phyloP scores from a whole-genome alignment of 2,329 filamentous ascomycete genomes.

The Helminthosporium solani region DNA sequence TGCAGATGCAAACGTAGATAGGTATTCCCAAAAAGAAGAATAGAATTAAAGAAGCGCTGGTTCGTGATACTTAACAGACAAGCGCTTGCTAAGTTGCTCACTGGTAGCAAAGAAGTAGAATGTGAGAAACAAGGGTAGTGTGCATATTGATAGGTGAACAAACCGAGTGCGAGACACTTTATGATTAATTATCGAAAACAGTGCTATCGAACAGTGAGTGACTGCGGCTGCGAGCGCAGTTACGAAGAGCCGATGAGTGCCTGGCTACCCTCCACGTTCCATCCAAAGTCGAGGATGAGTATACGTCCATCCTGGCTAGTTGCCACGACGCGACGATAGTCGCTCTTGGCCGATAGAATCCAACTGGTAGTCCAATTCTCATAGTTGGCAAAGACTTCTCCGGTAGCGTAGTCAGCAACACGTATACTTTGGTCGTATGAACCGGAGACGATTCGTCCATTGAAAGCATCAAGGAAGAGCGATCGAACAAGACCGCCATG shows the following conservation, averaged over 20 bases:
- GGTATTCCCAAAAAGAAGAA: too few species aligned
- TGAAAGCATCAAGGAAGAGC: slow-evolving; percentile 84
- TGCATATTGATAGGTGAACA: too few species aligned
- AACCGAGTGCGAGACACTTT: too few species aligned
- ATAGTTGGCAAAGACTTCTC: slow-evolving; percentile 76
- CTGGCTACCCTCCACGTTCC: slow-evolving; percentile 56
- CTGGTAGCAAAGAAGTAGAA: too few species aligned
- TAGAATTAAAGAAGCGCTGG: too few species aligned
- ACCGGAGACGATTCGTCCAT: slow-evolving; percentile 82
- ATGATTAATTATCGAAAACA: too few species aligned
- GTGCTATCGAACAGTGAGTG: too few species aligned
- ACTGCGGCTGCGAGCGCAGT: too few species aligned
- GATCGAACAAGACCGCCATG: slow-evolving; percentile 86
- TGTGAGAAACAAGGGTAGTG: too few species aligned
- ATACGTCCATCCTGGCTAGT: slow-evolving; percentile 93
- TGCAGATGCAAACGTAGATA: too few species aligned
- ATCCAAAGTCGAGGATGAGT: slow-evolving; percentile 89
- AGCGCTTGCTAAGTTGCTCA: too few species aligned
- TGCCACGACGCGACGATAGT: slow-evolving; percentile 91
- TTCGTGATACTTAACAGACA: too few species aligned
- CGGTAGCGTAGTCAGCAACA: slow-evolving; percentile 84
- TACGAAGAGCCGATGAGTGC: slow-evolving; percentile 46
- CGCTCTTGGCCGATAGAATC: slow-evolving; percentile 94
- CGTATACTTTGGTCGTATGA: slow-evolving; percentile 96
- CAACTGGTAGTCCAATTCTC: slow-evolving; percentile 96